These are phyloP conservation scores for Cymodocea nodosa DNA, from an alignment of 116 monocot genomes.

Conservation along the genomic window DNA sequence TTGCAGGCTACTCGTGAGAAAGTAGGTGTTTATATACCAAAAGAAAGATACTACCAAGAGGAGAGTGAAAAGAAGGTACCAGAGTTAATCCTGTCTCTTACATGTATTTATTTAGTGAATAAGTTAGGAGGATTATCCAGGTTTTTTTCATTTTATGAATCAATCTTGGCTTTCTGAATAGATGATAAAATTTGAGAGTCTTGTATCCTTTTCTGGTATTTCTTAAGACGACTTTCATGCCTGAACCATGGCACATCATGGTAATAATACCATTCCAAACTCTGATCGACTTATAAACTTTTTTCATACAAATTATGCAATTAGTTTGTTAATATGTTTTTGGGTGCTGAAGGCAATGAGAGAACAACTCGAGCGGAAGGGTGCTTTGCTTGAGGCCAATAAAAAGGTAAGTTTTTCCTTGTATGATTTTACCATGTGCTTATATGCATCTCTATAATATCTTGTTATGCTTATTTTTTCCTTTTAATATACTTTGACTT, in stretches of 20 bases:
- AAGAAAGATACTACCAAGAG: constrained; percentile 83
- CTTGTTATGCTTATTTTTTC: neutral
- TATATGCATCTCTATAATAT: neutral
- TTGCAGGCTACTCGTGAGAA: constrained; percentile 90
- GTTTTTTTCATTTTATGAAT: neutral
- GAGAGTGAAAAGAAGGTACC: constrained; percentile 87
- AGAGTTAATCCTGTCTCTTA: neutral
- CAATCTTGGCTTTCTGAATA: too few relatives aligned
- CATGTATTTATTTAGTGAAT: neutral
- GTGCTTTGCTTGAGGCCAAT: constrained; percentile 35
- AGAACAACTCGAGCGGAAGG: constrained; percentile 76
- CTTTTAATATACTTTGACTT: neutral
- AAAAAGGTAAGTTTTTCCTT: constrained; percentile 44
- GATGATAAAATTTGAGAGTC: too few relatives aligned
- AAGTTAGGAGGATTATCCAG: neutral
- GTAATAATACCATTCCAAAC: too few relatives aligned
- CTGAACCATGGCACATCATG: too few relatives aligned
- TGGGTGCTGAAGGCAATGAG: constrained; percentile 54
- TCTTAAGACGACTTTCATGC: too few relatives aligned
- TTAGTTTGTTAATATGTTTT: neutral
- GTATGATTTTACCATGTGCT: too few relatives aligned
- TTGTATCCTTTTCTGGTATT: too few relatives aligned
- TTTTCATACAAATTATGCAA: neutral
- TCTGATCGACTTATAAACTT: too few relatives aligned
- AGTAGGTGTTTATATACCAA: constrained; percentile 92